Evolutionary conservation across 805 yeast species (phyloP).

Genomic region (Pichia nakasei): DNA sequence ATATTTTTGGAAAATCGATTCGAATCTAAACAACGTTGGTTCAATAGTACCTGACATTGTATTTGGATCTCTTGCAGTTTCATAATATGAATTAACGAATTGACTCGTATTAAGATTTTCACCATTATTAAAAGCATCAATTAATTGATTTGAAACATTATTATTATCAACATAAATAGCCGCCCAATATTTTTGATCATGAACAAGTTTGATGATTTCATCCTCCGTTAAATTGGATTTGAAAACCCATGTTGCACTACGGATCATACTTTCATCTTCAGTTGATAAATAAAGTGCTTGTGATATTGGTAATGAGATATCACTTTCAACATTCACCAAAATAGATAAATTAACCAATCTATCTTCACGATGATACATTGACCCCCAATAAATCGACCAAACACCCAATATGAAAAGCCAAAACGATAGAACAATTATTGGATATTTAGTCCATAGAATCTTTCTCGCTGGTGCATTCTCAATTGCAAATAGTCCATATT

Average conservation of each 20-base stretch:
- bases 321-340: slow-evolving; percentile 33
- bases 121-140: slow-evolving; percentile 32
- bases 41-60: slow-evolving; percentile 38
- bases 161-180: slow-evolving; percentile 44
- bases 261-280: slow-evolving; percentile 8
- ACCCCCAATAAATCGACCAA: slow-evolving; percentile 43
- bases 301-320: slow-evolving; percentile 23
- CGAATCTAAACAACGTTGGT: slow-evolving; percentile 34
- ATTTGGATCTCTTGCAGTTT: slow-evolving; percentile 55
- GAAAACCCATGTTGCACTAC: slow-evolving; percentile 31
- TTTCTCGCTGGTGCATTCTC: slow-evolving; percentile 11
- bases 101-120: slow-evolving; percentile 21
- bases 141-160: slow-evolving; percentile 31
- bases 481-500: slow-evolving; percentile 13
- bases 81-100: slow-evolving; percentile 32
- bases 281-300: slow-evolving; percentile 20
- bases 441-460: slow-evolving; percentile 11
- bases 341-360: slow-evolving; percentile 29
- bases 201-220: slow-evolving; percentile 37
- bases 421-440: slow-evolving; percentile 20
- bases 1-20: slow-evolving; percentile 18
- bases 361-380: slow-evolving; percentile 27
- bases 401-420: slow-evolving; percentile 30
- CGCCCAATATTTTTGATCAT: slow-evolving; percentile 55
- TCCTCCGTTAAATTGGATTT: slow-evolving; percentile 23